Evolutionary conservation across 2,329 filamentous ascomycete genomes (phyloP).

Genomic region (Cladorrhinum sp.): DNA sequence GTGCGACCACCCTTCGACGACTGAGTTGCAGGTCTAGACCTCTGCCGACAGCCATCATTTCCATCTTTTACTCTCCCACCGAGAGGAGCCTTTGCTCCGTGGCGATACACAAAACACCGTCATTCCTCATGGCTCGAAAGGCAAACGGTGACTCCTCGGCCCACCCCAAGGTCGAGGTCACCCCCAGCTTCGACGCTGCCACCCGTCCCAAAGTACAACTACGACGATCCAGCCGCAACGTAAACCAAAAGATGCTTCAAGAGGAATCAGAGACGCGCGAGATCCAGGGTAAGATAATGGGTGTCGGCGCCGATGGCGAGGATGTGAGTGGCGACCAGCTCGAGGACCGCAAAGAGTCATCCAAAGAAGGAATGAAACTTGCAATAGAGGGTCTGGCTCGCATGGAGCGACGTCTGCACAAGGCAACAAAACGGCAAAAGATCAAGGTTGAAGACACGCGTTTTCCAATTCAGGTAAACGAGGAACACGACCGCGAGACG

Average conservation of each 20-base stretch:
- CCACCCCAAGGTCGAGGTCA: neutral
- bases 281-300: constrained; percentile 21
- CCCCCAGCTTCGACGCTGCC: neutral
- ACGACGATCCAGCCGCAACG: constrained; percentile 21
- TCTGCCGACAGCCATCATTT: too few species aligned
- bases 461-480: constrained; percentile 19
- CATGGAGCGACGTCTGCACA: constrained; percentile 48
- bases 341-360: constrained; percentile 2
- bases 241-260: constrained; percentile 10
- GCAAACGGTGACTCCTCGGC: neutral
- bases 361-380: constrained; percentile 34
- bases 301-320: constrained; percentile 7
- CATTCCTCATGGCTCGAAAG: neutral
- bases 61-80: neutral
- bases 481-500: neutral
- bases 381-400: constrained; percentile 46
- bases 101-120: neutral
- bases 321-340: neutral
- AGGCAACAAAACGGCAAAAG: constrained; percentile 45
- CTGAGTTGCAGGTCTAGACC: neutral
- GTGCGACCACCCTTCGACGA: too few species aligned
- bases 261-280: constrained; percentile 9
- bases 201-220: constrained; percentile 20
- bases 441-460: constrained; percentile 44
- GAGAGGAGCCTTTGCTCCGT: neutral